These are phyloP conservation scores for Globomyces pollinis-pini DNA, from an alignment of 192 early-diverging fungal species.

Conservation along the genomic window DNA sequence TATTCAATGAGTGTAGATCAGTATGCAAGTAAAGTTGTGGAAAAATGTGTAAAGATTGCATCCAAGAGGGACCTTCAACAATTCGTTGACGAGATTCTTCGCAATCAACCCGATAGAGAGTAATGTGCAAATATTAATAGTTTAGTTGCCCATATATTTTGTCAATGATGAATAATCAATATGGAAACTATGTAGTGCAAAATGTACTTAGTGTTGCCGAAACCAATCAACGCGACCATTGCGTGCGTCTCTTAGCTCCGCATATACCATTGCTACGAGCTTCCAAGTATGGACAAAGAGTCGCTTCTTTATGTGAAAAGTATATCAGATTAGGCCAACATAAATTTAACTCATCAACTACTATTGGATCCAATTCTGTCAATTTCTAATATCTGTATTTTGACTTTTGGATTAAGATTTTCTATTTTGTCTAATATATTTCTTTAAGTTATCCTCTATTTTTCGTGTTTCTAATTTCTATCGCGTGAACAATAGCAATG, in stretches of 20 bases:
- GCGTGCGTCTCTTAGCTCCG: constrained; percentile 52
- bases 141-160: constrained; percentile 41
- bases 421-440: constrained; percentile 4
- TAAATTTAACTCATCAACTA: constrained; percentile 5
- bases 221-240: constrained; percentile 46
- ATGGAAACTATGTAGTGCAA: constrained; percentile 73
- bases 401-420: constrained; percentile 1
- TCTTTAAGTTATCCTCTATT: too few relatives aligned
- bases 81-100: constrained; percentile 34
- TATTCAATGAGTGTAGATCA: constrained; percentile 59
- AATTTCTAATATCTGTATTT: neutral
- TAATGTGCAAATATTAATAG: constrained; percentile 20
- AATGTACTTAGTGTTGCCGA: constrained; percentile 56
- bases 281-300: constrained; percentile 65
- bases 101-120: constrained; percentile 7
- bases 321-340: constrained; percentile 20
- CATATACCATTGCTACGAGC: constrained; percentile 60
- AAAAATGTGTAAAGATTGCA: constrained; percentile 53
- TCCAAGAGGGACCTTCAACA: constrained; percentile 35
- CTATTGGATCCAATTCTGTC: neutral
- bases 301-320: constrained; percentile 48
- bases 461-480: too few relatives aligned
- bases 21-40: constrained; percentile 70
- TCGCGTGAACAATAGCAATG: neutral
- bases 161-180: constrained; percentile 71